Evolutionary conservation across 768 basidiomycete species (phyloP), one percentile per base, ranked within the genome.

Genomic region (Trametes villosa): DNA sequence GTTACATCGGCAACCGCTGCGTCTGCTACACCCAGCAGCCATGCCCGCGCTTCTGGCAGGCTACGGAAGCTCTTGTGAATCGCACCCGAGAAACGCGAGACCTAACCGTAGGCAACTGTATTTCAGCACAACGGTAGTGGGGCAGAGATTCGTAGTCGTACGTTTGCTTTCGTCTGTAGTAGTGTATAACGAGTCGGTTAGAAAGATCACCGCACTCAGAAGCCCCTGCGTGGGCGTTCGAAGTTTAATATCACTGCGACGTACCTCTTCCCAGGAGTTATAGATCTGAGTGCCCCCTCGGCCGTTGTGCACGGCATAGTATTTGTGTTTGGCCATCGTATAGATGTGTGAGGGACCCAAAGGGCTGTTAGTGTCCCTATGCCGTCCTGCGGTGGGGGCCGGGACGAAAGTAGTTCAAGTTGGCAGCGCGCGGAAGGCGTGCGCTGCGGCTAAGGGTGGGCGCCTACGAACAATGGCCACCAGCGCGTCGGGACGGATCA

Each of bases 281-380:
- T 86, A 89, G 17, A 90, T 80, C 36, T 75, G 79, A 0, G 84
- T 81, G 2, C 86, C 88, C 59, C 81, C 75, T 27, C 84, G 75
- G 2, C 88, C 88, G 38, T 78, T 71, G 36, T 76, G 73, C 1
- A 89, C 87, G 3, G 88, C 88, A 54, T 88, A 89, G 62, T 74
- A 87, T 62, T 86, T 87, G 38, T 66, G 62, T 49, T 74, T 76
- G 24, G 71, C 67, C 72, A 78, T 77, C n/a, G n/a, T n/a, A n/a
- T n/a, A n/a, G n/a, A n/a, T n/a, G n/a, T n/a, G n/a, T n/a, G n/a
- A n/a, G n/a, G n/a, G n/a, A n/a, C n/a, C n/a, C n/a, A n/a, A n/a
- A n/a, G n/a, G n/a, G n/a, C n/a, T n/a, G n/a, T n/a, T n/a, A n/a
- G n/a, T n/a, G n/a, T n/a, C n/a, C n/a, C n/a, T n/a, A n/a, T n/a